Evolutionary conservation across 2,329 filamentous ascomycete genomes (phyloP).

Genomic region (Clarireedia monteithiana): DNA sequence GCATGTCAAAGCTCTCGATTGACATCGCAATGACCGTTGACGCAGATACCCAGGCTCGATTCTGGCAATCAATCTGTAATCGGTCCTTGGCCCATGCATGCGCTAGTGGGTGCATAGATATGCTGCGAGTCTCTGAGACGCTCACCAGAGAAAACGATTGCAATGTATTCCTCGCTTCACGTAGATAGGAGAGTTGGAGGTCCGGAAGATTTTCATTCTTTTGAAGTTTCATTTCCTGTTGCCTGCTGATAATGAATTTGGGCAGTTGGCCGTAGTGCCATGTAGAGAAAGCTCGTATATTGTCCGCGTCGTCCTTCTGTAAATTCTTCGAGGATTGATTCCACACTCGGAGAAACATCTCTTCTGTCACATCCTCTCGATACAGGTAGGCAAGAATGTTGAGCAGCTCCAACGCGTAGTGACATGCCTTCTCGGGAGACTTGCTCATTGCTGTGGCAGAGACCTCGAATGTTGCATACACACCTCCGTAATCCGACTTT

Average conservation of each 20-base stretch:
- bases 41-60: too few relatives aligned
- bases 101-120: slow-evolving; percentile 15
- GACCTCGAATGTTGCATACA: slow-evolving; percentile 17
- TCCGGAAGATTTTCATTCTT: not conserved
- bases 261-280: slow-evolving; percentile 4
- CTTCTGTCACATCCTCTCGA: slow-evolving; percentile 5
- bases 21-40: too few relatives aligned
- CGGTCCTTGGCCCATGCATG: slow-evolving; percentile 11
- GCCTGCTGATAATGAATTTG: not conserved
- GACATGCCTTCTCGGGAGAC: not conserved
- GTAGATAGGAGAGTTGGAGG: not conserved
- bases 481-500: slow-evolving; percentile 11
- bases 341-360: slow-evolving; percentile 7
- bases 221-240: not conserved
- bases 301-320: not conserved
- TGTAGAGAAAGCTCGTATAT: not conserved
- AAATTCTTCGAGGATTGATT: not conserved
- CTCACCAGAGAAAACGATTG: slow-evolving; percentile 11
- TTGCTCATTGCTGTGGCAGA: slow-evolving; percentile 10
- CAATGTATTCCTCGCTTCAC: slow-evolving; percentile 3
- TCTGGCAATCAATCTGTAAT: too few relatives aligned
- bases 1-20: too few relatives aligned
- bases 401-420: slow-evolving; percentile 11
- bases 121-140: slow-evolving; percentile 1
- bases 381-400: slow-evolving; percentile 8